Percentiles rank a stretch among this genome's conserved stretches.
Evolutionary conservation across 1,284 basidiomycete genomes (phyloP).

Genomic region (Anthracocystis walkeri): DNA sequence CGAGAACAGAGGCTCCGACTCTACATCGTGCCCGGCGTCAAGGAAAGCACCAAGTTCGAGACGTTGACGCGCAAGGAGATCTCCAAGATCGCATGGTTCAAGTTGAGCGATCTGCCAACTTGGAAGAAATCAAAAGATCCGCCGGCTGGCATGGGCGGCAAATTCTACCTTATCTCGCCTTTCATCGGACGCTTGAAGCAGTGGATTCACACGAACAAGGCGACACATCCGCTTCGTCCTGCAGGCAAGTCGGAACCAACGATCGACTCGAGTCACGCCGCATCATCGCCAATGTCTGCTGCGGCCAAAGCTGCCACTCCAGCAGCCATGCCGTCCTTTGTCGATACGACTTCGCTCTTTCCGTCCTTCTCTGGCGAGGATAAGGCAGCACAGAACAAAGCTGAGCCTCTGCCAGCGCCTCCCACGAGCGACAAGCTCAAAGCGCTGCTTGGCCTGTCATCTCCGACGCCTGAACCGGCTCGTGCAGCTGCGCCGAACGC

Average conservation of each 20-base stretch:
- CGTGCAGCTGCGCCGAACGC: neutral
- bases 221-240: slow-evolving; percentile 48
- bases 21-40: slow-evolving; percentile 90
- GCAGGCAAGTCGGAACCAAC: slow-evolving; percentile 13
- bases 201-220: slow-evolving; percentile 65
- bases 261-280: slow-evolving; percentile 16
- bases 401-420: slow-evolving; percentile 45
- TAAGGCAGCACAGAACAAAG: slow-evolving; percentile 20
- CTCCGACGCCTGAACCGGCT: slow-evolving; percentile 31
- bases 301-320: slow-evolving; percentile 15
- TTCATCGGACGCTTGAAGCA: slow-evolving; percentile 76
- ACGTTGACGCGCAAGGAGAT: slow-evolving; percentile 98
- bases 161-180: slow-evolving; percentile 95
- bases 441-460: slow-evolving; percentile 50
- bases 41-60: slow-evolving; percentile 88
- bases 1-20: slow-evolving; percentile 89
- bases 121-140: slow-evolving; percentile 84
- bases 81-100: slow-evolving; percentile 98
- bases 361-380: slow-evolving; percentile 35
- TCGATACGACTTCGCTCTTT: slow-evolving; percentile 44
- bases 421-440: slow-evolving; percentile 57
- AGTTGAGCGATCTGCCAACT: slow-evolving; percentile 86
- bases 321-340: slow-evolving; percentile 33
- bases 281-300: slow-evolving; percentile 16
- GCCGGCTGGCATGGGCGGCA: slow-evolving; percentile 73